phyloP scores from a whole-genome alignment of 139 green algal genomes.

The Diplosphaera chodatii region DNA sequence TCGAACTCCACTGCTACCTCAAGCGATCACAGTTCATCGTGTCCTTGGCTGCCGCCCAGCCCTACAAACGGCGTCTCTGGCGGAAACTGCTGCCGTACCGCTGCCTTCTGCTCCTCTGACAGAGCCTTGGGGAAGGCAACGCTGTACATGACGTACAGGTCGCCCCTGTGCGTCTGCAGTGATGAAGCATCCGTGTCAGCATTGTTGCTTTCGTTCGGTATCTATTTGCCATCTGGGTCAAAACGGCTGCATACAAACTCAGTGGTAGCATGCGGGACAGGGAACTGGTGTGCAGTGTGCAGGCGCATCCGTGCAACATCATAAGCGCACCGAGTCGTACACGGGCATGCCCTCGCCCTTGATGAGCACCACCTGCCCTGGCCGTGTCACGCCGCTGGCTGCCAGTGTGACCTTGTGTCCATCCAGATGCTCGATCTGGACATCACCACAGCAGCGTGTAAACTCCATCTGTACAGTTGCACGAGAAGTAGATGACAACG shows the following conservation, averaged over 20 bases:
- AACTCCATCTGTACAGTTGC: too few species aligned
- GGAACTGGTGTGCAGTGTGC: too few species aligned
- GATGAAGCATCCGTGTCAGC: too few species aligned
- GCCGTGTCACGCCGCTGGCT: slow-evolving; percentile 38
- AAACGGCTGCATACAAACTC: too few species aligned
- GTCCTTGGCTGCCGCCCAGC: slow-evolving; percentile 2
- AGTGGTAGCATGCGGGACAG: too few species aligned
- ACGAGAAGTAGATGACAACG: too few species aligned
- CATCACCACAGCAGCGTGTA: too few species aligned
- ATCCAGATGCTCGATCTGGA: slow-evolving; percentile 88
- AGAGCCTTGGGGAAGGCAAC: slow-evolving; percentile 78
- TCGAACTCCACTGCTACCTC: too few species aligned
- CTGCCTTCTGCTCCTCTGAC: slow-evolving; percentile 59
- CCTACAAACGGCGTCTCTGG: background rate
- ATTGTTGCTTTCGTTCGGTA: too few species aligned
- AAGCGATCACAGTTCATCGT: slow-evolving; percentile 41
- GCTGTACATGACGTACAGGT: slow-evolving; percentile 77
- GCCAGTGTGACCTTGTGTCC: slow-evolving; percentile 67
- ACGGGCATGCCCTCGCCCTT: slow-evolving; percentile 73
- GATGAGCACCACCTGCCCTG: slow-evolving; percentile 55
- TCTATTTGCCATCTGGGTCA: too few species aligned
- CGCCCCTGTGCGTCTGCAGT: slow-evolving; percentile 38
- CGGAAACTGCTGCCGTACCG: slow-evolving; percentile 44
- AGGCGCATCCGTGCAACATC: too few species aligned
- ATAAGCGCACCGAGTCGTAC: slow-evolving; percentile 26